Evolutionary conservation across 257 asterid species (phyloP), one percentile per base, ranked within the genome.

Genomic region (Marsdenia floribunda): DNA sequence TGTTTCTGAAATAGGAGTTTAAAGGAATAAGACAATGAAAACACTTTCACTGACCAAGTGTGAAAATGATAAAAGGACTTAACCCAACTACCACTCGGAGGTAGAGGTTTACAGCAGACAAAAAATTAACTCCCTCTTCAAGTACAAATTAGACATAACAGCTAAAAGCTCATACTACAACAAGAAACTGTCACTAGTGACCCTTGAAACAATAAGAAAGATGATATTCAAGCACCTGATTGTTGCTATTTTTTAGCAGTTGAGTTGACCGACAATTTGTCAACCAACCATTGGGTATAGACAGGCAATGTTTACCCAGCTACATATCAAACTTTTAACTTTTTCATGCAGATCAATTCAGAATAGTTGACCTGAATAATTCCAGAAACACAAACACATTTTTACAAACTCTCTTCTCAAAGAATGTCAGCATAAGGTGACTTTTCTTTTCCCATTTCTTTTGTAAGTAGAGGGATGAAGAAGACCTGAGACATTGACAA

Each of bases 1-100:
- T 76, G 33, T 29, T 75, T 81, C 97, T 91, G 90, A 54, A 55
- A 67, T 71, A 60, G 79, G 74, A 47, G 64, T 52, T 69, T 50
- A 71, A 46, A 61, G 22, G 2, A 46, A 16, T 38, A 63, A 68
- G 49, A 68, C 73, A 40, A 47, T 26, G 0, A 40, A 55, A 24
- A 19, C 46, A 57, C n/a, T n/a, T n/a, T n/a, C n/a, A n/a, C 12
- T 57, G 16, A 26, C 49, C 9, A 15, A 42, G 44, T 9, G 22
- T 11, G 9, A 16, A 15, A 46, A 68, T 24, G 0, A 3, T 21
- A 60, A n/a, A 77, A 47, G 40, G 46, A 29, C 46, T 26, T 50
- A 26, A 70, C 0, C 22, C 63, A 24, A n/a, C 72, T 2, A 49
- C 29, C 57, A 22, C 63, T 24, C 38, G 15, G 73, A 16, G 49